These are phyloP conservation scores for Cryptococcus sp. DNA, from an alignment of 1,284 basidiomycete species.

Conservation along the genomic window DNA sequence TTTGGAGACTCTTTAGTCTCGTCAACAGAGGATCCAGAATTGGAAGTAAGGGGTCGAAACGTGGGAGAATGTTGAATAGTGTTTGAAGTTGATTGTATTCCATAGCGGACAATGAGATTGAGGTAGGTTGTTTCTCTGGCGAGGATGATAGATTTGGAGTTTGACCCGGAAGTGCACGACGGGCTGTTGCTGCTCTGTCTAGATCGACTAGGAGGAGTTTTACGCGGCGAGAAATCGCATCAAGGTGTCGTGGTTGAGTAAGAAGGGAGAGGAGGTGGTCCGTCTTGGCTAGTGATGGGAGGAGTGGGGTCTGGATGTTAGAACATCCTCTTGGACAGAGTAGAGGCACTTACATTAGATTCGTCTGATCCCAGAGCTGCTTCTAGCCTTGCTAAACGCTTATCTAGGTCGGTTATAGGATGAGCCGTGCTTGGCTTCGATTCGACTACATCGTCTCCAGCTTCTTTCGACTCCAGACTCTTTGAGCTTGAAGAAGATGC, in stretches of 20 bases:
- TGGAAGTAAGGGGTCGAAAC: conserved; percentile 80
- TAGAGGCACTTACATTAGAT: conserved; percentile 18
- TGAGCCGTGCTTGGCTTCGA: background rate
- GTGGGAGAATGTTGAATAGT: conserved; percentile 67
- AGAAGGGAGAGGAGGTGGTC: conserved; percentile 73
- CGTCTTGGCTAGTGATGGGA: conserved; percentile 74
- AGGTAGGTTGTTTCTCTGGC: conserved; percentile 20
- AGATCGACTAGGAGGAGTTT: conserved; percentile 90
- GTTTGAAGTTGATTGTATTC: conserved; percentile 55
- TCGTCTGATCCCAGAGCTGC: conserved; percentile 59
- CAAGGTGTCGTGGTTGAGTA: conserved; percentile 92
- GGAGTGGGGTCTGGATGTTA: conserved; percentile 59
- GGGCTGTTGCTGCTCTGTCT: conserved; percentile 67
- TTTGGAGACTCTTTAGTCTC: conserved; percentile 74
- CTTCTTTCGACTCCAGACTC: background rate
- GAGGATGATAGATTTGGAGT: conserved; percentile 45
- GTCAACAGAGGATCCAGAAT: conserved; percentile 87
- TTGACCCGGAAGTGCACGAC: conserved; percentile 34
- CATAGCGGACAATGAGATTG: conserved; percentile 51
- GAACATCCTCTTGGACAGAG: conserved; percentile 6
- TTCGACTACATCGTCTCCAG: background rate
- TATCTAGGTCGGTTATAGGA: conserved; percentile 65
- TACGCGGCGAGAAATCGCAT: conserved; percentile 89
- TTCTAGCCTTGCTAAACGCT: conserved; percentile 72
- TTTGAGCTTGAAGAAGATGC: background rate